Base-by-base conservation (phyloP, 2,329 filamentous ascomycete genomes). In the Dactylellina cionopaga region DNA sequence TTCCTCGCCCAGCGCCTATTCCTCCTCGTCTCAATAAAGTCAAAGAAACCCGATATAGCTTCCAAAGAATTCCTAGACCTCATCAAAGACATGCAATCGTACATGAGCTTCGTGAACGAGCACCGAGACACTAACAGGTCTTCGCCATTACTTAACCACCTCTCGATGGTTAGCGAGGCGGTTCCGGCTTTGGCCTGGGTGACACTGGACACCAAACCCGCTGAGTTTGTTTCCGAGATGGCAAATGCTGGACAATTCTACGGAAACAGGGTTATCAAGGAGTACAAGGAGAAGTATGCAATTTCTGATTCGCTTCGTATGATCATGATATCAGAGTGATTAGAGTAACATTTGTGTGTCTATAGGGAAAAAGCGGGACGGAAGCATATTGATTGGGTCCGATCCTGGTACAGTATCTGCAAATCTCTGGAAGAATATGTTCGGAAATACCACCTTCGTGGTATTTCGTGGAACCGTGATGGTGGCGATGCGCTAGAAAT, bases 111-210 rank as follows among this genome's bases (percentile, higher is more conserved):
- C 47, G 92, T 95, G 62, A 89, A 88, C 77, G 89, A 91, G 75
- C 87, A 96, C 78, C 90, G 92, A 80, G 92, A 97, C 77, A 85
- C 85, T 68, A 96, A 96, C 80, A 88, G 92, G 43, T 87, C 87
- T 6, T 89, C 90, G 1, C 85, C 89, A 1, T 83, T 91, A 76
- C 92, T 92, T 79, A 90, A 91, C 76, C 92, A 97, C 76, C 83
- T 99, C 51, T 91, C 90, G 78, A 89, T 93, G 76, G 91, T 98
- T 27, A 89, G 92, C 0, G 94, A 98, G 79, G 93, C 93, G 75
- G 93, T 96, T 76, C 90, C 92, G 78, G 89, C 92, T 37, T 83
- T 99, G 68, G 92, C 91, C 31, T 99, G 95, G 95, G 90, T 98
- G 66, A 90, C 90, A 0, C 87, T 95, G 51, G 91, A 96, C 56